Base-by-base conservation (phyloP, 208 protist genomes). In the Leptomonas pyrrhocoris region DNA sequence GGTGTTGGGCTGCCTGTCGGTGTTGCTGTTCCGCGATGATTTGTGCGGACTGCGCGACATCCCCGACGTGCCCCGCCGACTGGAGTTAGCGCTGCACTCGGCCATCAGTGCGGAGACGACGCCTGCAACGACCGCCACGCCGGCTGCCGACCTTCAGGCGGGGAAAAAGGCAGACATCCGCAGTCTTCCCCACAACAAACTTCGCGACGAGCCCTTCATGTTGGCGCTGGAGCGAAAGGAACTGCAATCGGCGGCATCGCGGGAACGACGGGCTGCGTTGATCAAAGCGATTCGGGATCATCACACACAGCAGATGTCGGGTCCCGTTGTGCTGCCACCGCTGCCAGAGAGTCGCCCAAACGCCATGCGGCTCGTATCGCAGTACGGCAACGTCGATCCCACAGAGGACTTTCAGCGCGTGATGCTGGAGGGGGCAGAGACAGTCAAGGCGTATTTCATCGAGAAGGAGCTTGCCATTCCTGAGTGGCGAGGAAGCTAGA, bases 361-460 rank as follows among this genome's bases (percentile, higher is more conserved):
- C 25, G 72, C 72, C n/a, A 72, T 68, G 58, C 64, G 50, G n/a
- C 58, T 77, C 5, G 72, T 77, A 23, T 77, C 64, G 50, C 72
- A 77, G 65, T 68, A 77, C 64, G 72, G 72, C 51, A 68, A 62
- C 46, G 48, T 61, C 2, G 55, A 62, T 48, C 57, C 64, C 15
- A 28, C 36, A 1, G 27, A 27, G 8, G 65, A 68, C 49, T 77
- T 77, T 13, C 49, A 56, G 12, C 25, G 21, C 16, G 58, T 72
- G 31, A 72, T 77, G 64, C 63, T 16, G 23, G 57, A 77, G 7
- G 58, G 57, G 6, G 63, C 72, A 7, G 72, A 77, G 43, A 49
- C 59, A 25, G 27, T 77, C 9, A 77, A 77, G n/a, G 42, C 56
- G 13, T 67, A 77, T 42, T 77, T 77, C 42, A 38, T 77, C 11